Conservation (phyloP, 1,284 basidiomycete genomes). For the Salmacisia buchloeana region DNA sequence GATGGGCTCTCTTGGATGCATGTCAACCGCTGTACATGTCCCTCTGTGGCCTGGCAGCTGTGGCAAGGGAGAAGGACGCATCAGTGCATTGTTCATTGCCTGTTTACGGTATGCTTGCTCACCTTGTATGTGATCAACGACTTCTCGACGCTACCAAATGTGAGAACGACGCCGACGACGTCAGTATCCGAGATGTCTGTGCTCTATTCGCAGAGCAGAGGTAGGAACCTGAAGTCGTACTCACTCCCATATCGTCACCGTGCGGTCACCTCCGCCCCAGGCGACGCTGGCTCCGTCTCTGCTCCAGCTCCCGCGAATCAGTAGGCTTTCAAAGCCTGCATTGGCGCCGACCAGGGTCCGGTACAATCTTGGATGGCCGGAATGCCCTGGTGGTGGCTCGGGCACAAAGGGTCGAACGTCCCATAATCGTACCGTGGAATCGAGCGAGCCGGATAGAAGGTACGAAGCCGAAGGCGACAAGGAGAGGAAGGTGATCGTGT, state of each 20-base stretch:
- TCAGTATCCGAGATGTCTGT: too few species aligned
- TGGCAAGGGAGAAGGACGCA: too few species aligned
- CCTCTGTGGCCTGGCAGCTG: slow-evolving; percentile 48
- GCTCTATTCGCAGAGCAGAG: too few species aligned
- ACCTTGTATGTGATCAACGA: slow-evolving; percentile 41
- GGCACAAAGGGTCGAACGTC: slow-evolving; percentile 50
- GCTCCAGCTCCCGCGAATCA: slow-evolving; percentile 38
- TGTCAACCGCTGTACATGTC: slow-evolving; percentile 44
- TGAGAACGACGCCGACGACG: too few species aligned
- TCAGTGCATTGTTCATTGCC: too few species aligned
- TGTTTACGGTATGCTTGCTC: too few species aligned
- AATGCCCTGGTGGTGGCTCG: slow-evolving; percentile 28
- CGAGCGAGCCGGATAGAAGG: slow-evolving; percentile 39
- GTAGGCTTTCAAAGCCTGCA: slow-evolving; percentile 45
- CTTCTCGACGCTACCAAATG: slow-evolving; percentile 22
- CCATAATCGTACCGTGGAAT: slow-evolving; percentile 47
- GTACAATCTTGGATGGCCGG: slow-evolving; percentile 31
- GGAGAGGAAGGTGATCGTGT: slow-evolving; percentile 37
- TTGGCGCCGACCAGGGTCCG: slow-evolving; percentile 41
- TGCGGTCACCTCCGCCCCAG: slow-evolving; percentile 42
- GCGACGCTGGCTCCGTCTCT: slow-evolving; percentile 39
- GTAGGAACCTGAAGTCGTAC: neutral
- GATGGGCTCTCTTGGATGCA: slow-evolving; percentile 48
- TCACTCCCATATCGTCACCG: slow-evolving; percentile 45
- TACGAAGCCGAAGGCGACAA: slow-evolving; percentile 46